Percentiles rank a stretch among this genome's conserved stretches.
Evolutionary conservation across 2,329 filamentous ascomycete genomes (phyloP).

Genomic region (Cytospora paraplurivora): DNA sequence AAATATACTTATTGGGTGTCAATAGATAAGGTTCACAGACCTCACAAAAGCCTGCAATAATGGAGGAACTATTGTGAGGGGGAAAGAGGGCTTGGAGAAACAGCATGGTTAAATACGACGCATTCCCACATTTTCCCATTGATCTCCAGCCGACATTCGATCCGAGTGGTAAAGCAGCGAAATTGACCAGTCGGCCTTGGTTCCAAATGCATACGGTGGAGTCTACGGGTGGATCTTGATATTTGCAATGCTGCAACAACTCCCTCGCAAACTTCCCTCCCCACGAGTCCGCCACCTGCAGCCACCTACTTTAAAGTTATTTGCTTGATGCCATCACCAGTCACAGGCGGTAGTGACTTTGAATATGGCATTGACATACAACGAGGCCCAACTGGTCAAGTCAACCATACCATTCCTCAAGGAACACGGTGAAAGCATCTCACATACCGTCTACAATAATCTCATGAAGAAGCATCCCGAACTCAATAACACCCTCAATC

Average conservation of each 20-base stretch:
- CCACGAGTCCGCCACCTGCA: slow-evolving; percentile 7
- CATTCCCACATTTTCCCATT: slow-evolving; percentile 23
- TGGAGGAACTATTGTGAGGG: background rate
- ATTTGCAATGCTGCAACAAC: slow-evolving; percentile 12
- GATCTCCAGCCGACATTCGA: slow-evolving; percentile 11
- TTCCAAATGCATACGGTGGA: slow-evolving; percentile 19
- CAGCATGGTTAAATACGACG: background rate
- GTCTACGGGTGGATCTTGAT: slow-evolving; percentile 13
- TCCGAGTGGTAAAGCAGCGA: too few species aligned
- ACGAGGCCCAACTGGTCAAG: slow-evolving; percentile 64
- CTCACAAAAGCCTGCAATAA: slow-evolving; percentile 1
- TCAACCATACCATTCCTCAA: slow-evolving; percentile 67
- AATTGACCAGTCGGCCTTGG: too few species aligned
- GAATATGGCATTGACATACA: slow-evolving; percentile 39
- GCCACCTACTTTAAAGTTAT: too few species aligned
- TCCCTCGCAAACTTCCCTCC: slow-evolving; percentile 10
- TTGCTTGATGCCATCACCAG: background rate
- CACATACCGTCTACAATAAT: slow-evolving; percentile 67
- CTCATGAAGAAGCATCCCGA: slow-evolving; percentile 63
- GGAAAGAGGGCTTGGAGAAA: background rate
- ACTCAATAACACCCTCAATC: slow-evolving; percentile 68
- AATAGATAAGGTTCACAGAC: slow-evolving; percentile 6
- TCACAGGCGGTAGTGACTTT: slow-evolving; percentile 7
- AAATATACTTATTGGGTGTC: background rate
- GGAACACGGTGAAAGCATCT: slow-evolving; percentile 65